Evolutionary conservation across 2,329 filamentous ascomycete genomes (phyloP).

Genomic region (Dendryphion nanum): DNA sequence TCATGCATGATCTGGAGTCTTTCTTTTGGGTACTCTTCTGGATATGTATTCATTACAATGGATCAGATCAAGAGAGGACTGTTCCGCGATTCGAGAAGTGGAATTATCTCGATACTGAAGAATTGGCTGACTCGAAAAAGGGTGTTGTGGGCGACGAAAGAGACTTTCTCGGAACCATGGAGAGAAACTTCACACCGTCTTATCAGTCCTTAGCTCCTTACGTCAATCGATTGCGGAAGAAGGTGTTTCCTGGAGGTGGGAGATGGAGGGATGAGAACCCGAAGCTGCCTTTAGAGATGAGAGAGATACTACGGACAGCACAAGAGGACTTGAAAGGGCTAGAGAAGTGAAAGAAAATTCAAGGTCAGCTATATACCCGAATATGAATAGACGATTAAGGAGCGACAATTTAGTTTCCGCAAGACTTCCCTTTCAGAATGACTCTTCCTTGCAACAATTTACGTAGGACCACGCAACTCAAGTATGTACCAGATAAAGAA

Average conservation of each 20-base stretch:
- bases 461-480: no score
- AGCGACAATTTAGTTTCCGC: no score
- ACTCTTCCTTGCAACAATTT: no score
- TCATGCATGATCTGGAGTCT: conserved; percentile 51
- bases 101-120: conserved; percentile 36
- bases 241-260: background rate
- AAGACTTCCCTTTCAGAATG: no score
- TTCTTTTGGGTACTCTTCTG: conserved; percentile 52
- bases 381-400: no score
- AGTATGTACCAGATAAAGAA: no score
- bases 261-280: background rate
- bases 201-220: background rate
- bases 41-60: conserved; percentile 44
- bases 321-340: background rate
- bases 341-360: no score
- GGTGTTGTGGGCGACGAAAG: conserved; percentile 20
- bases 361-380: no score
- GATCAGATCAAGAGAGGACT: conserved; percentile 16
- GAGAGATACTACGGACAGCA: background rate
- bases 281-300: background rate
- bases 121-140: conserved; percentile 22
- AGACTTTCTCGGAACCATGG: conserved; percentile 9
- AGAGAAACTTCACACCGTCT: conserved; percentile 6
- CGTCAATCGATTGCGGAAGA: background rate
- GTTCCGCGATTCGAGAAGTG: conserved; percentile 33